Conservation (phyloP, 2,329 filamentous ascomycete genomes). For the Escovopsis weberi region DNA sequence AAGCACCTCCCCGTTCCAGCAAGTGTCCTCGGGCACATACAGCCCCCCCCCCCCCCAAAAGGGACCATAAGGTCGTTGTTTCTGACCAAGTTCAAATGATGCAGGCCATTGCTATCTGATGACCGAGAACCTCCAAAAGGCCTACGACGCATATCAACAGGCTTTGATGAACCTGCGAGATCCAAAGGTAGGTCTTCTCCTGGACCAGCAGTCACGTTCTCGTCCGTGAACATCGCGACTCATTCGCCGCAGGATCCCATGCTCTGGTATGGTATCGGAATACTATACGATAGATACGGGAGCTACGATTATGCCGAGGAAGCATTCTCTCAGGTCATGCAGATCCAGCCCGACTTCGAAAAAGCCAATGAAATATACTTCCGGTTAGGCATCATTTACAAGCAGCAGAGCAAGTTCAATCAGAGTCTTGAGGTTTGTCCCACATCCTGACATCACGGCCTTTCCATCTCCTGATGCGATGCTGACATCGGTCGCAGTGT, state of each 20-base stretch:
- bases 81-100: slow-evolving; percentile 7
- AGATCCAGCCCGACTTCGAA: slow-evolving; percentile 93
- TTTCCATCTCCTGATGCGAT: background rate
- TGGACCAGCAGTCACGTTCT: background rate
- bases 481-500: slow-evolving; percentile 42
- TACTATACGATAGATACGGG: slow-evolving; percentile 91
- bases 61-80: too few relatives aligned
- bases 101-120: slow-evolving; percentile 94
- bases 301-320: slow-evolving; percentile 95
- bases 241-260: slow-evolving; percentile 59
- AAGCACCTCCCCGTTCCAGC: slow-evolving; percentile 22
- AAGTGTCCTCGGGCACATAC: background rate
- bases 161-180: slow-evolving; percentile 85
- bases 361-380: slow-evolving; percentile 99
- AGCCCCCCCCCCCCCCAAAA: background rate
- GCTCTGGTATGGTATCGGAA: slow-evolving; percentile 97
- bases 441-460: background rate
- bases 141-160: slow-evolving; percentile 92
- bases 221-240: background rate
- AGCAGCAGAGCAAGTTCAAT: slow-evolving; percentile 87
- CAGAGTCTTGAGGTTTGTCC: slow-evolving; percentile 73
- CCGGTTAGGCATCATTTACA: slow-evolving; percentile 97
- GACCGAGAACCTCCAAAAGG: slow-evolving; percentile 96
- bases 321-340: slow-evolving; percentile 97
- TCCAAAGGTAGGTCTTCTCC: slow-evolving; percentile 54